A percentile compares a stretch with the other conserved stretches of the same genome.
Conservation (phyloP, 768 basidiomycete species). For the Phlebiopsis flavidoalba region DNA sequence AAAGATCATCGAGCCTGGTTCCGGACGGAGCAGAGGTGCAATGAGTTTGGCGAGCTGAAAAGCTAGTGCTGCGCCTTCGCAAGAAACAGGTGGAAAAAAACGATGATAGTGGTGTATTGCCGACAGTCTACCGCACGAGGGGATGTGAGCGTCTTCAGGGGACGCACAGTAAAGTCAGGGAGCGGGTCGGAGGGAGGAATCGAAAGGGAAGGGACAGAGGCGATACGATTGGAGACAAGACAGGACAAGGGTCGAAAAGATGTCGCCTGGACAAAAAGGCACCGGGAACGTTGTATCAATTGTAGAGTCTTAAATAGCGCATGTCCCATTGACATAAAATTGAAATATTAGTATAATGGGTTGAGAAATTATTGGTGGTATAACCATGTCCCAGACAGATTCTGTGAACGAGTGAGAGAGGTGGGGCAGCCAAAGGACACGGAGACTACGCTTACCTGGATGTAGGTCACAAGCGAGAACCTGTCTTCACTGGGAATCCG, state of each 20-base stretch:
- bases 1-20: constrained; percentile 42
- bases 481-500: constrained; percentile 37
- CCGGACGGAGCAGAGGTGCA: constrained; percentile 36
- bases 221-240: constrained; percentile 34
- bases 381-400: constrained; percentile 59
- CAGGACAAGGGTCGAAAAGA: constrained; percentile 41
- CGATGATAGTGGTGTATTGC: constrained; percentile 45
- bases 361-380: too few species aligned
- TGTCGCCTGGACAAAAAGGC: constrained; percentile 53
- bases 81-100: constrained; percentile 55
- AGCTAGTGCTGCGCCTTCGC: constrained; percentile 35
- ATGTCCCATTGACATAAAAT: too few species aligned
- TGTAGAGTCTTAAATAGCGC: constrained; percentile 50
- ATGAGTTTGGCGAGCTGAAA: constrained; percentile 36
- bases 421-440: not conserved
- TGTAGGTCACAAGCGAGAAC: constrained; percentile 35
- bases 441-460: constrained; percentile 22
- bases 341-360: too few species aligned
- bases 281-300: constrained; percentile 49
- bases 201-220: not conserved
- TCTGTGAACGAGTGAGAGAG: constrained; percentile 25
- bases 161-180: constrained; percentile 24
- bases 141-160: constrained; percentile 33
- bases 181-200: not conserved
- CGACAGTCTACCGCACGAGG: constrained; percentile 40